Evolutionary conservation across 495 filamentous ascomycete genomes (phyloP).

Genomic region (Penicillium manginii): DNA sequence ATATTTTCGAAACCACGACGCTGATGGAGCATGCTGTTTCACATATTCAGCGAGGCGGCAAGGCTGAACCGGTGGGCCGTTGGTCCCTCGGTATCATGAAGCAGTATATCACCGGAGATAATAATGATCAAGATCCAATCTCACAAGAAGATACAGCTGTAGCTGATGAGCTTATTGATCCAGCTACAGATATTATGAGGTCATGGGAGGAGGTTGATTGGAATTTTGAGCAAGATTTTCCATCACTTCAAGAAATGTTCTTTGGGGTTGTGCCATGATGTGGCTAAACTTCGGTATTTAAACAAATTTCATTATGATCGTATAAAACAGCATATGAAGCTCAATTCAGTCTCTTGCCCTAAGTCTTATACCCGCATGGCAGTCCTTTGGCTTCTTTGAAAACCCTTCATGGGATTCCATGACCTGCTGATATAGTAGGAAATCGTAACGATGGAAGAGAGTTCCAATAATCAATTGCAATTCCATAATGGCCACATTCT

Average conservation of each 20-base stretch:
- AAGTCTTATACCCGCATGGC: slow-evolving; percentile 65
- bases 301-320: background rate
- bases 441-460: slow-evolving; percentile 69
- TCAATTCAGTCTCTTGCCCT: slow-evolving; percentile 18
- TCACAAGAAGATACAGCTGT: background rate
- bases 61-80: slow-evolving; percentile 25
- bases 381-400: slow-evolving; percentile 74
- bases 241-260: slow-evolving; percentile 27
- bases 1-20: slow-evolving; percentile 4
- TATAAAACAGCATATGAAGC: background rate
- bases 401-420: slow-evolving; percentile 80
- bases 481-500: slow-evolving; percentile 86
- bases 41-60: slow-evolving; percentile 24
- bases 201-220: slow-evolving; percentile 14
- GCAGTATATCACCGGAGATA: slow-evolving; percentile 13
- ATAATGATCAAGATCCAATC: background rate
- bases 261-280: slow-evolving; percentile 15
- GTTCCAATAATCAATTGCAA: slow-evolving; percentile 73
- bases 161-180: background rate
- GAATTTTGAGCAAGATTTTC: slow-evolving; percentile 21
- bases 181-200: background rate
- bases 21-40: slow-evolving; percentile 23
- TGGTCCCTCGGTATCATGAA: slow-evolving; percentile 24
- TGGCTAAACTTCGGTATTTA: no score
- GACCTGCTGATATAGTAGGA: slow-evolving; percentile 58